Evolutionary conservation across 2,329 filamentous ascomycete species (phyloP), one percentile per base, ranked within the genome.

Genomic region (Dothideomycetidae sp.): DNA sequence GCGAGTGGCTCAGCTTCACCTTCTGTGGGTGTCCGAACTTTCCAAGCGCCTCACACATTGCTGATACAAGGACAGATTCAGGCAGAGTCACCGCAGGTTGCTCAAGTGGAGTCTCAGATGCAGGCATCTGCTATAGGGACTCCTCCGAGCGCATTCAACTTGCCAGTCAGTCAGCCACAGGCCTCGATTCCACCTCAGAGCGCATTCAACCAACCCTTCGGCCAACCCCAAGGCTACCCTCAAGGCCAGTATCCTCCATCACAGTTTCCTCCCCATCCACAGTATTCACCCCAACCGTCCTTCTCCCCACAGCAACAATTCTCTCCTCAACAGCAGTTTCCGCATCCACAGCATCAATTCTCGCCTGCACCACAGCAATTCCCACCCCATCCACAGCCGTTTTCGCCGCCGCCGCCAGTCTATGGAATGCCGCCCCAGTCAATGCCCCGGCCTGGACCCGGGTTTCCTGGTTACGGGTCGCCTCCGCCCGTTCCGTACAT

Each of bases 1-100:
- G 33, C 26, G 2, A 42, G 37, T 23, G 42, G 33, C 19, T 34
- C 40, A 11, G 35, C 33, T 16, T 42, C 36, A 26, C 36, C 42
- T 23, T 29, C 36, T 12, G 42, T 44, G 36, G 33, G 40, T 42
- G 16, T 10, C 10, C 5, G 15, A 10, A 7, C 15, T 26, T 12
- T 10, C 19, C 3, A 19, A 31, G 29, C 5, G n/a, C 19, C 14
- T 23, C 32, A 7, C 11, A 33, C 31, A 9, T 32, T 16, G 18
- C 37, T 43, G 10, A 43, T 31, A 3, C 5, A n/a, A n/a, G n/a
- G n/a, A n/a, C 21, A 26, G 21, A 7, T n/a, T n/a, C 7, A 26
- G n/a, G 7, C 21, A 7, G 21, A 26, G 21, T 26, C 21, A n/a
- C 42, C 42, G 9, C 36, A 38, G 5, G 33, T 26, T 21, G 36